These are phyloP conservation scores for Xylaria scruposa DNA, from an alignment of 495 filamentous ascomycete species.

Conservation along the genomic window DNA sequence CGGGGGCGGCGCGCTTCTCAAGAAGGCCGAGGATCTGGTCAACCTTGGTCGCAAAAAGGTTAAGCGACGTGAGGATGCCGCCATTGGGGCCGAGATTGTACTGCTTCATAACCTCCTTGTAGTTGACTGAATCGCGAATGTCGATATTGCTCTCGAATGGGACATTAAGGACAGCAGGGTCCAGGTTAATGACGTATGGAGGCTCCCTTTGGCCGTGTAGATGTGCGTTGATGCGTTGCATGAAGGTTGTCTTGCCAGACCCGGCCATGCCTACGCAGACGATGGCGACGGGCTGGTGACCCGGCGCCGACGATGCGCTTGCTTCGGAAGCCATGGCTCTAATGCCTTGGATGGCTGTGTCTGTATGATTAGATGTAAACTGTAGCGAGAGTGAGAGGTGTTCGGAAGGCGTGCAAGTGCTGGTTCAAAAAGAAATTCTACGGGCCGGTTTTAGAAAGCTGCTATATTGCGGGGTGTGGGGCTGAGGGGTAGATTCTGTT, in stretches of 20 bases:
- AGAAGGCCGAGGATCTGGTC: conserved; percentile 90
- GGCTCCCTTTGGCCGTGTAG: conserved; percentile 75
- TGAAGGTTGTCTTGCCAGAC: conserved; percentile 97
- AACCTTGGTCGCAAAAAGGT: conserved; percentile 96
- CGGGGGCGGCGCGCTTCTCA: conserved; percentile 81
- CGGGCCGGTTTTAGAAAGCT: background rate
- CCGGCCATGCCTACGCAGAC: conserved; percentile 98
- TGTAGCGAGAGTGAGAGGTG: background rate
- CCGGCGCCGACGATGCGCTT: conserved; percentile 19
- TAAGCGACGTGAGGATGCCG: conserved; percentile 94
- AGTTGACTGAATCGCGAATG: conserved; percentile 98
- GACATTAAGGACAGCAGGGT: conserved; percentile 91
- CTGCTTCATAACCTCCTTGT: conserved; percentile 99
- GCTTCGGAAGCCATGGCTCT: conserved; percentile 23
- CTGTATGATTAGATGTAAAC: background rate
- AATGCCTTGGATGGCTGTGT: background rate
- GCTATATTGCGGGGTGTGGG: conserved; percentile 16
- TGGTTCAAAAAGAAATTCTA: conserved; percentile 4
- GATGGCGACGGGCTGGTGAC: conserved; percentile 63
- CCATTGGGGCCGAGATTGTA: conserved; percentile 98
- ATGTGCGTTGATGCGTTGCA: conserved; percentile 94
- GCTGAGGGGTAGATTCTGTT: background rate
- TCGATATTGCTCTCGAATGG: conserved; percentile 99
- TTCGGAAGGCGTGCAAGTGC: background rate
- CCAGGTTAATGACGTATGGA: conserved; percentile 96